Evolutionary conservation across 345 rosid genomes (phyloP).

Genomic region (Euphorbia pulcherrima): DNA sequence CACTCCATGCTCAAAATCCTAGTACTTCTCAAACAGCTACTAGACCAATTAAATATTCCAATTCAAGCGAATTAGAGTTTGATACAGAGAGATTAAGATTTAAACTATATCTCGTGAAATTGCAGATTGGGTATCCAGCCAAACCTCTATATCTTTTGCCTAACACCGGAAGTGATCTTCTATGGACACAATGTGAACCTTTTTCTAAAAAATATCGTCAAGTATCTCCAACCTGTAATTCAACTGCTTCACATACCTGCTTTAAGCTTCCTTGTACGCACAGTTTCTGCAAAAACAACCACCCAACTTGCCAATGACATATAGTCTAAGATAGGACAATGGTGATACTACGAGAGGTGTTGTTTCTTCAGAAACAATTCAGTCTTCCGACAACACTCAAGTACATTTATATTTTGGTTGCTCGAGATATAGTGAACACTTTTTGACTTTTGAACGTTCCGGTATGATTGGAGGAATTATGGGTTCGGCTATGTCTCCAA

Average conservation of each 20-base stretch:
- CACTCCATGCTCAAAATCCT: background rate
- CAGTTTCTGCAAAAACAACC: background rate
- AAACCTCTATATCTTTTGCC: background rate
- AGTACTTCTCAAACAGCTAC: too few species aligned
- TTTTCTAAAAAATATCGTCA: background rate
- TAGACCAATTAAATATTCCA: background rate
- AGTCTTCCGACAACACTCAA: background rate
- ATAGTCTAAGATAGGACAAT: background rate
- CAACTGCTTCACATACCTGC: slow-evolving; percentile 9
- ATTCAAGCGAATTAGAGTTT: background rate
- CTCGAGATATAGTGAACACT: background rate
- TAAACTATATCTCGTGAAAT: background rate
- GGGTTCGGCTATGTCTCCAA: background rate
- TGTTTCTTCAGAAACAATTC: background rate
- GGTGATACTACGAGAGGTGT: background rate
- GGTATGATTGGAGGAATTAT: background rate
- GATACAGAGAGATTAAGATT: background rate
- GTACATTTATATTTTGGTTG: background rate
- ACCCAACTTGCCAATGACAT: background rate
- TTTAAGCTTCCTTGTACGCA: slow-evolving; percentile 14
- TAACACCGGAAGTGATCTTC: background rate
- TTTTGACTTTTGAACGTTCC: background rate
- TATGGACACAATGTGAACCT: slow-evolving; percentile 9
- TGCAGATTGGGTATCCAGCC: background rate
- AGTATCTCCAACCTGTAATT: background rate